Percentiles rank a stretch among this genome's conserved stretches.
Conservation (phyloP, 257 asterid species). For the Solanum habrochaites region DNA sequence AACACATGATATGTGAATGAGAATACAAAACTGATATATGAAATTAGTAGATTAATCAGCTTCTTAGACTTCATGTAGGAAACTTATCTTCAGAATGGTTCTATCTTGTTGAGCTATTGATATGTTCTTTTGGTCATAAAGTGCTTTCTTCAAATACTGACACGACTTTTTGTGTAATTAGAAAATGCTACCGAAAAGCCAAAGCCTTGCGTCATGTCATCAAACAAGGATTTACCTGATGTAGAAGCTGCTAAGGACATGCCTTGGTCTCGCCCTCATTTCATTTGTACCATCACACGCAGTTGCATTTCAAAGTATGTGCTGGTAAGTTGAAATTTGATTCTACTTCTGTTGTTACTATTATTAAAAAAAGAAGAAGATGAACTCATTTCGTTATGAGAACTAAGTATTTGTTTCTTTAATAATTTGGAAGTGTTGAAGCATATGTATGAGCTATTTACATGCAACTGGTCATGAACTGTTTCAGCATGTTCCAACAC, state of each 20-base stretch:
- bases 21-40: neutral
- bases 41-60: neutral
- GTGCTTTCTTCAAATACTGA: neutral
- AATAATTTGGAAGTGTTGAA: neutral
- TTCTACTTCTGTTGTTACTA: neutral
- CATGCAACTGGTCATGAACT: neutral
- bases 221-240: neutral
- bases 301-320: neutral
- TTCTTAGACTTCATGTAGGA: neutral
- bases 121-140: neutral
- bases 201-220: neutral
- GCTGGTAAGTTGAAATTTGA: neutral
- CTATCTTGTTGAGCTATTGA: neutral
- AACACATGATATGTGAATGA: neutral
- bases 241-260: neutral
- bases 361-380: neutral
- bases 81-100: neutral
- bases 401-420: neutral
- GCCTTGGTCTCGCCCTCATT: neutral
- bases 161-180: neutral
- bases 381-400: neutral
- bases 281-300: neutral
- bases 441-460: neutral
- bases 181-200: neutral
- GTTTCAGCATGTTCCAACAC: neutral